Percentiles rank a stretch among this genome's conserved stretches.
phyloP scores from a whole-genome alignment of 257 asterid species.

The Scutellaria minor region DNA sequence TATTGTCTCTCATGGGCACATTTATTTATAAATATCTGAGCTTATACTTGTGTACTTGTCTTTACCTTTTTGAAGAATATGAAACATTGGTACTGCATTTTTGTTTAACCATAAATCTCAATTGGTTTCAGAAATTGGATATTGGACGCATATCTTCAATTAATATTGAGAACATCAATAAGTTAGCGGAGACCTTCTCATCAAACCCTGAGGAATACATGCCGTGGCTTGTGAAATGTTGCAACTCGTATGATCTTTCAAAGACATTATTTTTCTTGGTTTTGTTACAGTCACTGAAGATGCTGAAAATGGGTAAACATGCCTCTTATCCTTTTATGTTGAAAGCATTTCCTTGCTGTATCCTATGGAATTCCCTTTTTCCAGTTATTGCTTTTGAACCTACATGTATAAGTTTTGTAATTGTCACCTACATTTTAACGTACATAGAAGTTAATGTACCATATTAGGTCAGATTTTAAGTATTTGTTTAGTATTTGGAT shows the following conservation, averaged over 20 bases:
- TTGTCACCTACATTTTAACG: constrained; percentile 6
- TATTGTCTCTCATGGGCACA: too few species aligned
- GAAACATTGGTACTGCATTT: background rate
- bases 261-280: constrained; percentile 69
- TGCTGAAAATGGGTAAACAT: constrained; percentile 61
- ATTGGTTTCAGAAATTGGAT: constrained; percentile 63
- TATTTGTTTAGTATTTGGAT: constrained; percentile 18
- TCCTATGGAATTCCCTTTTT: background rate
- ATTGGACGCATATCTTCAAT: constrained; percentile 45
- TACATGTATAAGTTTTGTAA: background rate
- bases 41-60: background rate
- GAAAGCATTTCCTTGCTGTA: background rate
- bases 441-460: background rate
- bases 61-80: background rate
- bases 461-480: background rate
- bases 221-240: constrained; percentile 77
- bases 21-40: background rate
- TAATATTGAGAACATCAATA: constrained; percentile 64
- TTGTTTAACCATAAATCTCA: constrained; percentile 14
- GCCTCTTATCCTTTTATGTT: constrained; percentile 22
- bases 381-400: constrained; percentile 10
- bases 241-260: constrained; percentile 63
- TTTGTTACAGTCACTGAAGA: constrained; percentile 62
- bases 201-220: constrained; percentile 53
- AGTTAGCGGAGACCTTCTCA: constrained; percentile 59